Evolutionary conservation across 495 filamentous ascomycete genomes (phyloP), one percentile per base, ranked within the genome.

Genomic region (Lichenothelia convexa): DNA sequence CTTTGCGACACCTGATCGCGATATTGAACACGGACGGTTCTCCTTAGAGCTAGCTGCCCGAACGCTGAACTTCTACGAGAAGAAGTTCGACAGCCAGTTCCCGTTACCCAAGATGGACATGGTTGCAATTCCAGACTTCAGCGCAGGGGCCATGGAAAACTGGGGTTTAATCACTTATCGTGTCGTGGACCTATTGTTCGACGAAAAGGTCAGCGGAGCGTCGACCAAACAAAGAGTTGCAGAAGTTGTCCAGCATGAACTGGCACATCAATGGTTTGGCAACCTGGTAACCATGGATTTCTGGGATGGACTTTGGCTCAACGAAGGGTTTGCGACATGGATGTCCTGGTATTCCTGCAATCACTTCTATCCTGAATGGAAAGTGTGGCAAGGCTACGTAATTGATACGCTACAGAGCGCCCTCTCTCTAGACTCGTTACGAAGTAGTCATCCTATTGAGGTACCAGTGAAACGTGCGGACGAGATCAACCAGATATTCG

Each of bases 251-350:
- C 84, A 91, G 65, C 89, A 97, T 60, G 89, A 97, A 53, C 63
- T 97, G 49, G 89, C 89, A 30, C 89, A 97, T 61, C 89, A 97
- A 58, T 97, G 89, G 89, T 95, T 97, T 48, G 89, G 89, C 41
- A 95, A 97, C 58, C 64, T 97, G 40, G 89, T 97, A 30, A 97
- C 89, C 27, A 97, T 97, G 89, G 87, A 94, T 56, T 97, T 89
- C 70, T 97, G 89, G 89, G 86, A 94, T 58, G 87, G 84, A 21
- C 62, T 97, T 20, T 97, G 89, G 89, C 74, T 97, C 41, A 95
- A 95, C 55, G 89, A 97, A 58, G 87, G 87, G 18, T 95, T 95
- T 54, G 89, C 89, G 21, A 94, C 89, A 18, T 97, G 89, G 91
- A 60, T 60, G 55, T 56, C 50, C 29, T 71, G 71, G 76, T 78